Percentiles rank a stretch among this genome's conserved stretches.
Conservation (phyloP, 371 early-diverging fungal genomes). For the Neoconidiobolus thromboides region DNA sequence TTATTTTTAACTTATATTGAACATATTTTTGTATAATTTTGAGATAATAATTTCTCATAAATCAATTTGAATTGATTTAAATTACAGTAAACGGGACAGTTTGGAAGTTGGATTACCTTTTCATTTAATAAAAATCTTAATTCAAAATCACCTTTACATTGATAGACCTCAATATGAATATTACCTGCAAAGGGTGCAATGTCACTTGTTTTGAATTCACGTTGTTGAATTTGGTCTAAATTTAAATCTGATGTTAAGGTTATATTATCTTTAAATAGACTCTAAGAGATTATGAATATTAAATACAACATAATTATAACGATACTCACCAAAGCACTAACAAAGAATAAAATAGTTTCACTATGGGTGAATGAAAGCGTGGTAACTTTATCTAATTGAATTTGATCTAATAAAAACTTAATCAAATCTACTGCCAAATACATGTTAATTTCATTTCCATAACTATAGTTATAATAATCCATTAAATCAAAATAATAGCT, state of each 20-base stretch:
- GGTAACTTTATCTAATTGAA: constrained; percentile 8
- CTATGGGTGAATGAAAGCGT: constrained; percentile 19
- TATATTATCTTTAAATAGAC: constrained; percentile 6
- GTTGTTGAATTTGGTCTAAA: background rate
- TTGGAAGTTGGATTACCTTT: no score
- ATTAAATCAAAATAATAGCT: constrained; percentile 18
- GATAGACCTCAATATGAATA: constrained; percentile 8
- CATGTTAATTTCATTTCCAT: constrained; percentile 15
- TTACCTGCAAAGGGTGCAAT: constrained; percentile 8
- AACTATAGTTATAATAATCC: constrained; percentile 17
- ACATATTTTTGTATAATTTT: no score
- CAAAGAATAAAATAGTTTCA: constrained; percentile 16
- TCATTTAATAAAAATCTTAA: no score
- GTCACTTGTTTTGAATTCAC: background rate
- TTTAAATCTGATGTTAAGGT: constrained; percentile 1
- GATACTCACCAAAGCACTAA: background rate
- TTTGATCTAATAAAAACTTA: constrained; percentile 11
- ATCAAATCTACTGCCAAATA: constrained; percentile 15
- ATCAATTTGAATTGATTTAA: no score
- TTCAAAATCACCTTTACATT: background rate
- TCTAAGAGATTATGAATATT: no score
- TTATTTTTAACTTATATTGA: no score
- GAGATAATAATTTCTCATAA: no score
- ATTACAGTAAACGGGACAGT: no score
- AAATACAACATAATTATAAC: no score